Evolutionary conservation across 129 eudicot genomes (phyloP).

Genomic region (Glebionis coronaria): DNA sequence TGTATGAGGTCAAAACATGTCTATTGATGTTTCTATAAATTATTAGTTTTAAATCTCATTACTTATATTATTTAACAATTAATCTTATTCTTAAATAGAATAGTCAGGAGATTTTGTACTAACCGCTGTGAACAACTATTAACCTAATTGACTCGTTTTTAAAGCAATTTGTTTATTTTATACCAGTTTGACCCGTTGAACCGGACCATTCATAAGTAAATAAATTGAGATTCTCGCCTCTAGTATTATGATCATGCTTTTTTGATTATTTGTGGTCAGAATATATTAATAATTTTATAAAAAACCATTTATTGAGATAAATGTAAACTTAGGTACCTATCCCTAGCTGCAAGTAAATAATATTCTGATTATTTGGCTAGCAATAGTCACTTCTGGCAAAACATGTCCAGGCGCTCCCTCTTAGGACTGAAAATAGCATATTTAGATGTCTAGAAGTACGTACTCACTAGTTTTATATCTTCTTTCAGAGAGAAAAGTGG

Average conservation of each 20-base stretch:
- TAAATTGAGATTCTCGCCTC: neutral
- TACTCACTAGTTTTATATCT: constrained; percentile 21
- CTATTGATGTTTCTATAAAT: too few species aligned
- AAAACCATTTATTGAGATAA: neutral
- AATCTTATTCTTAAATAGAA: neutral
- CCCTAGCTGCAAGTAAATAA: constrained; percentile 9
- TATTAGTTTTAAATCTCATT: too few species aligned
- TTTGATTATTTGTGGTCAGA: neutral
- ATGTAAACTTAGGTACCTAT: constrained; percentile 2
- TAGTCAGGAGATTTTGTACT: neutral
- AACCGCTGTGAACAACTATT: neutral
- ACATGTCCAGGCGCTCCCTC: neutral
- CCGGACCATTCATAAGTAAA: neutral
- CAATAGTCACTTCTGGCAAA: neutral
- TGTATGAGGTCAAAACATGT: too few species aligned
- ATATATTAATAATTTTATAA: neutral
- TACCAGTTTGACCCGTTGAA: neutral
- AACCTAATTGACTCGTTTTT: neutral
- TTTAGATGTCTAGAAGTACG: neutral
- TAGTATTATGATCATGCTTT: neutral
- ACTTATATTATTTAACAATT: neutral
- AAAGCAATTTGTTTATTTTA: neutral
- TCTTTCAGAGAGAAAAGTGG: constrained; percentile 48
- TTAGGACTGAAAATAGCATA: neutral
- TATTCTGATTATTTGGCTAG: neutral